phyloP scores from a whole-genome alignment of 192 early-diverging fungal species.

The Martensiomyces pterosporus region DNA sequence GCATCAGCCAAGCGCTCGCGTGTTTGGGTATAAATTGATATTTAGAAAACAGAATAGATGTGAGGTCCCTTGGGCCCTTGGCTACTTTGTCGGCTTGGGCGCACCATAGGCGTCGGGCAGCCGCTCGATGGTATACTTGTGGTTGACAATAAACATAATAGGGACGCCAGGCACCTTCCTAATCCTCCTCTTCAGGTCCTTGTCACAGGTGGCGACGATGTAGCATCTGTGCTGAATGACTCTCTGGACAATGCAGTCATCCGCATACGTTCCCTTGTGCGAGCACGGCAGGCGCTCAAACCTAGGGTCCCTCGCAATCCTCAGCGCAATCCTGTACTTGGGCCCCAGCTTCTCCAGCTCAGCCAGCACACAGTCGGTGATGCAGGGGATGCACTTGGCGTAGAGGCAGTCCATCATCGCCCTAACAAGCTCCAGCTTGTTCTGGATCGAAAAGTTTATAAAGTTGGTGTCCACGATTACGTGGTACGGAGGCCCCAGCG shows the following conservation, averaged over 20 bases:
- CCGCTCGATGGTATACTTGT: conserved; percentile 92
- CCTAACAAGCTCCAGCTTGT: conserved; percentile 94
- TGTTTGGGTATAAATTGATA: conserved; percentile 1
- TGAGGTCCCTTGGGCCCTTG: too few relatives aligned
- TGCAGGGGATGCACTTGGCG: conserved; percentile 95
- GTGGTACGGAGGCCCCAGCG: conserved; percentile 93
- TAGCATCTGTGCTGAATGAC: conserved; percentile 94
- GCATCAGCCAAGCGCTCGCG: too few relatives aligned
- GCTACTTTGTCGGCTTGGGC: conserved; percentile 22
- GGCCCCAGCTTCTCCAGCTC: conserved; percentile 97
- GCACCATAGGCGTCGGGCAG: conserved; percentile 70
- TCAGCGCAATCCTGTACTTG: conserved; percentile 91
- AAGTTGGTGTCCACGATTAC: conserved; percentile 98
- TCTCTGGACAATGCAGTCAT: conserved; percentile 95
- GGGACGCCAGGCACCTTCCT: conserved; percentile 95
- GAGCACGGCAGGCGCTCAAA: conserved; percentile 94
- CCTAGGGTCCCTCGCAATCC: conserved; percentile 92
- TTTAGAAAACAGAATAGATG: too few relatives aligned
- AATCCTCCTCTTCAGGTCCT: conserved; percentile 91
- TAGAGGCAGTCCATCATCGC: conserved; percentile 99
- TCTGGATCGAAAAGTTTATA: conserved; percentile 99
- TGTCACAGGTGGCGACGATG: conserved; percentile 98
- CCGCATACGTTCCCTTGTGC: conserved; percentile 98
- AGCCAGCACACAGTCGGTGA: conserved; percentile 98
- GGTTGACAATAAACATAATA: conserved; percentile 90